These are phyloP conservation scores for Medicago ruthenica DNA, from an alignment of 306 rosid species.

Conservation along the genomic window DNA sequence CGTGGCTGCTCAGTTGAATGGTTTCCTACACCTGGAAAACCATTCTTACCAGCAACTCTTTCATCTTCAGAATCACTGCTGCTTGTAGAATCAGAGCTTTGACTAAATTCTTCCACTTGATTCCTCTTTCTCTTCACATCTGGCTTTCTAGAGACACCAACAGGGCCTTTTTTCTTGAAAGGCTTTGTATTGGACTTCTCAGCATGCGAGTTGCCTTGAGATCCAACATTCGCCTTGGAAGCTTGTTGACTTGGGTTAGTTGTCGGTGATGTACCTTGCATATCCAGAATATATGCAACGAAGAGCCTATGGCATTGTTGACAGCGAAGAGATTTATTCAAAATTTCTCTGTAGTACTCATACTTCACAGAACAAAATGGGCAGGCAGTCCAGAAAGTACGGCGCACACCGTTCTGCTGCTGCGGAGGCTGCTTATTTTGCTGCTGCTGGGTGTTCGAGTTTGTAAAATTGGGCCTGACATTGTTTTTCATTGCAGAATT, in stretches of 20 bases:
- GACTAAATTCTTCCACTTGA: conserved; percentile 56
- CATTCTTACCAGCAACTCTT: conserved; percentile 49
- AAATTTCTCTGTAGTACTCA: conserved; percentile 68
- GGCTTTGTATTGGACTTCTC: conserved; percentile 47
- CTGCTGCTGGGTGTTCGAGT: conserved; percentile 47
- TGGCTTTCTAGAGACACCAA: conserved; percentile 49
- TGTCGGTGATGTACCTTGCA: conserved; percentile 49
- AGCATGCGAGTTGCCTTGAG: conserved; percentile 47
- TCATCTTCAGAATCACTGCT: conserved; percentile 64
- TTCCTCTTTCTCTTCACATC: conserved; percentile 62
- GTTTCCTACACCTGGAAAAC: conserved; percentile 45
- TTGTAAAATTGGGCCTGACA: conserved; percentile 48
- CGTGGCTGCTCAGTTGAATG: conserved; percentile 52
- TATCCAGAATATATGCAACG: conserved; percentile 58
- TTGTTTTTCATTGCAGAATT: conserved; percentile 51
- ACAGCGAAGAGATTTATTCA: conserved; percentile 74
- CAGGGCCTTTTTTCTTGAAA: conserved; percentile 34
- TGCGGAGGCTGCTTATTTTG: conserved; percentile 48
- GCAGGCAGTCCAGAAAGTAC: conserved; percentile 90
- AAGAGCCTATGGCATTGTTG: conserved; percentile 70
- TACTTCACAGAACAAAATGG: conserved; percentile 77
- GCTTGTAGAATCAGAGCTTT: conserved; percentile 51
- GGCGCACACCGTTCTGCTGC: conserved; percentile 46
- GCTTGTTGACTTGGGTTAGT: conserved; percentile 55
- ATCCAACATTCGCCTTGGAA: conserved; percentile 52